Evolutionary conservation across 2,329 filamentous ascomycete genomes (phyloP), one percentile per base, ranked within the genome.

Genomic region (Epichloe baconii): DNA sequence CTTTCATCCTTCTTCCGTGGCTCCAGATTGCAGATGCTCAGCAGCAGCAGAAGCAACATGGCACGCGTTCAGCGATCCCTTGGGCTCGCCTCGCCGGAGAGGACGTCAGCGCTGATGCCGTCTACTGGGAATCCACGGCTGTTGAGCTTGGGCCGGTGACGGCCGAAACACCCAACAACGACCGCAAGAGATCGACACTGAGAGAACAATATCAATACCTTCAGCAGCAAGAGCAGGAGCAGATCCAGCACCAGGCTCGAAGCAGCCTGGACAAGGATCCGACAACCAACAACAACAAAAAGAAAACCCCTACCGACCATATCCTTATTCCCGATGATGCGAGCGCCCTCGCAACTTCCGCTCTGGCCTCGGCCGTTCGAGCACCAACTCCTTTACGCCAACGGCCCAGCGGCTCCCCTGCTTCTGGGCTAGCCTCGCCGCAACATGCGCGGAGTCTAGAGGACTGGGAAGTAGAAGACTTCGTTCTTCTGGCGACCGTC

Each of bases 391-490:
- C 80, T 81, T 81, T 82, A 81, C 77, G 80, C 81, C 72, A 64
- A 58, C 63, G 65, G 66, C 66, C 74, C 65, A 73, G 75, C 67
- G 79, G 78, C 71, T 78, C 76, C 66, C 70, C 68, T 57, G 67
- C 77, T 68, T 76, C 77, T 68, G 82, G 82, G 62, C 76, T 86
- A 70, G 79, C 85, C 75, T 83, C 86, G 86, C 86, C 84, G 84
- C 85, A 87, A 68, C 77, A 78, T 85, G 91, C 89, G 90, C 90
- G 91, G 82, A 94, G 85, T 78, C 78, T 97, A 80, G 85, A 90
- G 80, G 91, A 96, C 75, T 97, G 91, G 91, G 88, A 96, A 86
- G 90, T 96, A 74, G 91, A 97, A 87, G 90, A 97, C 77, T 95
- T 96, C 80, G 87, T 97, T 74, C 88, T 98, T 77, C 78, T 98